Evolutionary conservation across 2,329 filamentous ascomycete species (phyloP).

Genomic region (Fragosphaeria purpurea): DNA sequence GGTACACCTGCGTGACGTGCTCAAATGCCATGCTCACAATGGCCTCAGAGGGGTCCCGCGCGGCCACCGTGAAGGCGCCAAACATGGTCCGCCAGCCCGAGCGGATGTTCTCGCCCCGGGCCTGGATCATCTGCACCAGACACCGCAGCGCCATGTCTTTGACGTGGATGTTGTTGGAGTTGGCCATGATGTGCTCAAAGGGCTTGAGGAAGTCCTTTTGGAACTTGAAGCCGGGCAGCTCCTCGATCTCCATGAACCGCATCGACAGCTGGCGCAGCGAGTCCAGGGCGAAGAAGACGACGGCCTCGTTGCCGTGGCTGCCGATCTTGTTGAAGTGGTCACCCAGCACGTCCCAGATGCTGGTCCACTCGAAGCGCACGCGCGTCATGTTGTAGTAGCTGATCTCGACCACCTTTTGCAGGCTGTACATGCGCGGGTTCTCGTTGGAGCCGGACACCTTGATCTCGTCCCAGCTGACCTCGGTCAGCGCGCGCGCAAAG

Average conservation of each 20-base stretch:
- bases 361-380: constrained; percentile 96
- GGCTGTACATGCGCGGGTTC: constrained; percentile 87
- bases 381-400: constrained; percentile 99
- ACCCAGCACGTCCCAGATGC: constrained; percentile 94
- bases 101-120: constrained; percentile 88
- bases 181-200: constrained; percentile 94
- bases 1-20: constrained; percentile 92
- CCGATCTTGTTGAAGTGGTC: constrained; percentile 98
- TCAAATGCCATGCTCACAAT: constrained; percentile 97
- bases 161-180: constrained; percentile 81
- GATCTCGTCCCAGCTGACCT: constrained; percentile 99
- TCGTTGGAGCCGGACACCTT: constrained; percentile 94
- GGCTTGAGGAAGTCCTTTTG: constrained; percentile 99
- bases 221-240: constrained; percentile 97
- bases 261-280: constrained; percentile 92
- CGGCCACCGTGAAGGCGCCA: constrained; percentile 93
- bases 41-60: constrained; percentile 82
- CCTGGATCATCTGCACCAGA: constrained; percentile 98
- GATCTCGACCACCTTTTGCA: constrained; percentile 97
- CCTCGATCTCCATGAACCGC: constrained; percentile 98
- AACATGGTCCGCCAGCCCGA: constrained; percentile 99
- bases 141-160: constrained; percentile 97
- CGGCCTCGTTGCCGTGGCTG: constrained; percentile 89
- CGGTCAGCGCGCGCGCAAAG: constrained; percentile 83
- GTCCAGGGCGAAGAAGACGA: constrained; percentile 96